Conservation (phyloP, 257 asterid species). For the Primulina eburnea region DNA sequence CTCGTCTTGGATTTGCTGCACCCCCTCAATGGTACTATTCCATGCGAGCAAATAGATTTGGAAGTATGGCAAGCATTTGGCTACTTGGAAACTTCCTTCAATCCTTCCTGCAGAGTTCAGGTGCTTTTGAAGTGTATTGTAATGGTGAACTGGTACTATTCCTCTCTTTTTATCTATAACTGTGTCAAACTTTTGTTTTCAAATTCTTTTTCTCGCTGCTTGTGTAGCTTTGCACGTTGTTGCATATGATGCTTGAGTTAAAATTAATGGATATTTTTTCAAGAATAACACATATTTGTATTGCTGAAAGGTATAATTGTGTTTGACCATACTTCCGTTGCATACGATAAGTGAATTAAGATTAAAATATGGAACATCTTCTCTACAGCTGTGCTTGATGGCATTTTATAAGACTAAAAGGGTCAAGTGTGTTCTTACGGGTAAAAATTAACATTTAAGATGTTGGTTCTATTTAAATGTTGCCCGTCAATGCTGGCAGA, state of each 20-base stretch:
- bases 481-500: no score
- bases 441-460: no score
- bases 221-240: conserved; percentile 10
- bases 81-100: conserved; percentile 81
- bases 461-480: no score
- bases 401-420: background rate
- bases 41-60: conserved; percentile 79
- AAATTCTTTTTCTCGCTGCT: background rate
- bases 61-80: conserved; percentile 79
- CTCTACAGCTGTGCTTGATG: background rate
- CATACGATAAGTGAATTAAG: background rate
- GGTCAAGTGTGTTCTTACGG: background rate
- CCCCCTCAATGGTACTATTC: conserved; percentile 88
- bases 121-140: conserved; percentile 87
- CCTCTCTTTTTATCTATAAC: conserved; percentile 19
- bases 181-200: conserved; percentile 3
- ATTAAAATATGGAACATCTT: background rate
- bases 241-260: background rate
- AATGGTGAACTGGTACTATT: conserved; percentile 76
- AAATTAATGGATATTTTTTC: background rate
- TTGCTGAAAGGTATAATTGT: background rate
- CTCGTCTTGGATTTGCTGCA: conserved; percentile 63
- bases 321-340: background rate
- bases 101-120: conserved; percentile 79
- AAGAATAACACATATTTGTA: background rate